Conservation (phyloP, 2,329 filamentous ascomycete genomes). For the Penicillium sp. region DNA sequence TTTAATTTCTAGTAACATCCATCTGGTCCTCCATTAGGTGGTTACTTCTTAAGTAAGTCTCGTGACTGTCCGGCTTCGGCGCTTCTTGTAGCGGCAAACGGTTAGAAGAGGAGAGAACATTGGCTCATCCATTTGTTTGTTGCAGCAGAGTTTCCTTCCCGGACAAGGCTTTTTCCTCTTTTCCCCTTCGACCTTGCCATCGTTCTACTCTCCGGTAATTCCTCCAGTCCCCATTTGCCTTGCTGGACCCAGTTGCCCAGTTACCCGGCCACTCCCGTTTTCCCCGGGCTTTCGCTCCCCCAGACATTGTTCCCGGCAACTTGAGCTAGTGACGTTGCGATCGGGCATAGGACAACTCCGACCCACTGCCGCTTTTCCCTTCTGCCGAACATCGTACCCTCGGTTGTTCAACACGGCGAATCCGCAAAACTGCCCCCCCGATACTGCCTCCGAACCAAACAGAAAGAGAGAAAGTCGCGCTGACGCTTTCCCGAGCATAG, state of each 20-base stretch:
- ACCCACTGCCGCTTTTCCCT: conserved; percentile 26
- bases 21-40: too few relatives aligned
- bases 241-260: neutral
- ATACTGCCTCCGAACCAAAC: conserved; percentile 19
- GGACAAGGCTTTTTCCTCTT: conserved; percentile 30
- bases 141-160: conserved; percentile 2
- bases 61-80: conserved; percentile 10
- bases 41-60: neutral
- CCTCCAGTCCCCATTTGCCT: conserved; percentile 11
- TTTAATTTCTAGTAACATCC: neutral
- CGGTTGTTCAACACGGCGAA: conserved; percentile 27
- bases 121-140: conserved; percentile 17
- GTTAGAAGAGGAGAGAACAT: neutral
- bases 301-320: neutral
- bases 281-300: conserved; percentile 12
- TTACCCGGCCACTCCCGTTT: conserved; percentile 20
- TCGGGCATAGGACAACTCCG: conserved; percentile 5
- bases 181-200: conserved; percentile 8
- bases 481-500: conserved; percentile 15
- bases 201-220: conserved; percentile 20
- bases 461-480: conserved; percentile 15
- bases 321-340: conserved; percentile 1
- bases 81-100: conserved; percentile 3
- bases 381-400: conserved; percentile 37
- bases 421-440: conserved; percentile 7